Base-by-base conservation (phyloP, 177 flowering plant species). In the Vitis hybrid region DNA sequence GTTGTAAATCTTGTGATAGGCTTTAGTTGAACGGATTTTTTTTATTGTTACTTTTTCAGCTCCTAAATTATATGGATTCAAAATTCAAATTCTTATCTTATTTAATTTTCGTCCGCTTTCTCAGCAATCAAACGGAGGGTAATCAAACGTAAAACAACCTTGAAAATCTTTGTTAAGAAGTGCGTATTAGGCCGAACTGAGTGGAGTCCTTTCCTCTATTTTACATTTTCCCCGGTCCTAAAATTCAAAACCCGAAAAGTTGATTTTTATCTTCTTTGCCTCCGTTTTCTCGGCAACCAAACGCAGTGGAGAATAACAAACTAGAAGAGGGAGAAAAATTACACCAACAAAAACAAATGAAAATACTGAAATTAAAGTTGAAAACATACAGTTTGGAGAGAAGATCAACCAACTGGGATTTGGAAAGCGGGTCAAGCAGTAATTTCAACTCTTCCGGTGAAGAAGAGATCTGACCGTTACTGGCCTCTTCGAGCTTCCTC, bases 371-470 rank as follows among this genome's bases (percentile, higher is more conserved):
- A 50, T 12, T 16, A 33, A 16, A 51, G 22, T 15, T 22, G 29
- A 18, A 39, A 22, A 60, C 83, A 61, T 77, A 86, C 91, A 85
- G 81, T 76, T 75, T 80, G 22, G 86, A 69, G 31, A 89, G 89
- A 51, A 89, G 85, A 75, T 89, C 89, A 51, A 86, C 80, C 70
- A 89, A 79, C 77, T 87, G 91, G 66, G 86, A 75, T 69, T 87
- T 89, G 15, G 82, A 74, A 14, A 89, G 84, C n/a, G 93, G 93
- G 16, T 87, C 93, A 19, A 87, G 86, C 22, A 89, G 80, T 19
- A 68, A 45, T 4, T 86, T 85, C 53, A 89, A 68, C 7, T 84
- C 70, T 65, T 88, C 85, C 49, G 57, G 72, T 2, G 81, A 66
- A 0, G 80, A 60, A 6, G 71, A n/a, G 12, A 11, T 31, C 3